A percentile compares a stretch with the other conserved stretches of the same genome.
Conservation (phyloP, 2,329 filamentous ascomycete genomes). For the Apiospora koreana region DNA sequence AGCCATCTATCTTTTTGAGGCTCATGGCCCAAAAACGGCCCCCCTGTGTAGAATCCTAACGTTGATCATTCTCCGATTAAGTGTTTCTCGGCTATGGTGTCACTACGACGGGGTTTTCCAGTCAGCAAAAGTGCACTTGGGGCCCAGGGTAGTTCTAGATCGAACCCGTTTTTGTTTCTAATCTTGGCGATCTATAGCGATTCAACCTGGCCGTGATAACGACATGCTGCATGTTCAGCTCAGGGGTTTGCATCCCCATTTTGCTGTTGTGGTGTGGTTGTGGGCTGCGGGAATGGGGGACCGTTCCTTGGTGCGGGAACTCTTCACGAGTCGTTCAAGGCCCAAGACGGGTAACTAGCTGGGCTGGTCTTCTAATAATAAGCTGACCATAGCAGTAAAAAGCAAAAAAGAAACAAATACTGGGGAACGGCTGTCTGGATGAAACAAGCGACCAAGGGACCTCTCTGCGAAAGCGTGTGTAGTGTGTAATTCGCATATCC, state of each 20-base stretch:
- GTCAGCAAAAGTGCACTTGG: not conserved
- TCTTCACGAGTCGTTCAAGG: not conserved
- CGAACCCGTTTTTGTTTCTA: not conserved
- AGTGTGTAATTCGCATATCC: not conserved
- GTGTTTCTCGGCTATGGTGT: not conserved
- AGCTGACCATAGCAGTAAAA: not conserved
- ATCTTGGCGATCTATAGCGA: not conserved
- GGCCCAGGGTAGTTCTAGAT: not conserved
- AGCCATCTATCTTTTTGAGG: not conserved
- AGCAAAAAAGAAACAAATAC: not conserved
- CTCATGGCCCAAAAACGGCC: not conserved
- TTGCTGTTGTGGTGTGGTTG: not conserved
- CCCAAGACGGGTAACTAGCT: not conserved
- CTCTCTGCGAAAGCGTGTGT: not conserved
- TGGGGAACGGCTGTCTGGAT: not conserved
- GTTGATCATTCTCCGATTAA: not conserved
- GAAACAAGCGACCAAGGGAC: not conserved
- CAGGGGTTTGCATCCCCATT: constrained; percentile 1
- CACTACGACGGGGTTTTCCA: not conserved
- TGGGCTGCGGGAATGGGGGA: not conserved
- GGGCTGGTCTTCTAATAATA: not conserved
- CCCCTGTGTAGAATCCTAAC: not conserved
- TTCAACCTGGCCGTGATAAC: not conserved
- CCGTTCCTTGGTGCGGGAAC: not conserved
- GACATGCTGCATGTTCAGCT: not conserved